Base-by-base conservation (phyloP, 225 moss, liverwort and hornwort genomes). In the Straminergon stramineum region DNA sequence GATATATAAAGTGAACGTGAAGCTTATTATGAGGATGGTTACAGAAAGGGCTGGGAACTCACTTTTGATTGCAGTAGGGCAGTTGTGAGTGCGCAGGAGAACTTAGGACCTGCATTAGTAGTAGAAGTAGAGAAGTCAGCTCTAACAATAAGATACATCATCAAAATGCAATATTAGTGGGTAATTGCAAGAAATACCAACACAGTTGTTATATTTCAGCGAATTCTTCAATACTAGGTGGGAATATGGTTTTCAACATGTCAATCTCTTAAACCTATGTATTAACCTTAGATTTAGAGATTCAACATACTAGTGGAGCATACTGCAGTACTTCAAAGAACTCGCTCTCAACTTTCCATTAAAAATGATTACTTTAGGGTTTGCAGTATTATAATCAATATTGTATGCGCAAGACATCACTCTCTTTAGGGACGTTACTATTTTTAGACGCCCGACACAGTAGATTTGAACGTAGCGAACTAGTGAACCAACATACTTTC, bases 61-160 rank as follows among this genome's bases (percentile, higher is more conserved):
- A 92, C 94, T 88, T 92, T 91, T 45, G 91, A 80, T 90, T 93
- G 91, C 85, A 95, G 67, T 21, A 93, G 90, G 43, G 92, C 92
- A 90, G 92, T 89, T 88, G 93, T 91, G 45, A 95, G 89, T 70
- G 89, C 93, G 68, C 94, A 95, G 24, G 91, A 91, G 69, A 78
- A 69, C 13, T 87, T 81, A 60, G 86, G 51, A 60, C 90, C 94
- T 95, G 92, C 91, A 62, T 67, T 45, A 34, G 30, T 75, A 66
- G 65, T 62, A 31, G 9, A 82, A 51, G 65, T 66, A 68, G 34
- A 64, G 82, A 86, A 64, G n/a, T 91, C 82, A 89, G 91, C 20
- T 79, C 51, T 70, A 32, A 17, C 41, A 90, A 78, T 64, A 88
- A 63, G 62, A 24, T 52, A 78, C 52, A 78, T 82, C 68, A 35